phyloP scores from a whole-genome alignment of 2,329 filamentous ascomycete species.

The Xylariaceae sp. region DNA sequence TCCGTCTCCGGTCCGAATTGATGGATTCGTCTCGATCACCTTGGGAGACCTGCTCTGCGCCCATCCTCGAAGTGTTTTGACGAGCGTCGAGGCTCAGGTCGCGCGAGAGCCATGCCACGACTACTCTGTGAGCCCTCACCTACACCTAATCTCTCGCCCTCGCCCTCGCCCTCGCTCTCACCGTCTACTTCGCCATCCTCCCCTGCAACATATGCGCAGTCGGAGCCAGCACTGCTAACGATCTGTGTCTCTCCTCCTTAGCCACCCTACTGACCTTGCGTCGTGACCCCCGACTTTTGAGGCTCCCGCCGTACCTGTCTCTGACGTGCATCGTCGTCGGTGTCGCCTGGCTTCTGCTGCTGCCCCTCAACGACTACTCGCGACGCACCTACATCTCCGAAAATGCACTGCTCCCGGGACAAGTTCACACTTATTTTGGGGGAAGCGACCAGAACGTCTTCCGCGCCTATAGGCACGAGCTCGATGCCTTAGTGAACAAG shows the following conservation, averaged over 20 bases:
- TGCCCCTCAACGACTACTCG: conserved; percentile 88
- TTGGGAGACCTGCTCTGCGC: conserved; percentile 2
- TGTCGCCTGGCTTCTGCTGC: conserved; percentile 81
- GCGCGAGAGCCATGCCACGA: conserved; percentile 44
- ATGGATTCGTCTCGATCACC: conserved; percentile 10
- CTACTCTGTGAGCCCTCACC: conserved; percentile 47
- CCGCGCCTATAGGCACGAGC: conserved; percentile 81
- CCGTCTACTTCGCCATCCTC: not conserved
- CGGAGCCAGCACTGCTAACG: conserved; percentile 13
- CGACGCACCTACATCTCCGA: conserved; percentile 94
- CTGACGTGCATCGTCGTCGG: conserved; percentile 80
- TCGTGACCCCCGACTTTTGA: conserved; percentile 75
- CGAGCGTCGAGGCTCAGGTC: not conserved
- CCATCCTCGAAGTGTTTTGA: conserved; percentile 8
- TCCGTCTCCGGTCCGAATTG: too few species aligned
- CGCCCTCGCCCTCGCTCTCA: not conserved
- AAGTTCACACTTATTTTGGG: conserved; percentile 96
- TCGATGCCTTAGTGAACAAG: conserved; percentile 57
- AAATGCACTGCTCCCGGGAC: conserved; percentile 89
- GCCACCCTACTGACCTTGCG: conserved; percentile 66
- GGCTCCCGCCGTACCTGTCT: conserved; percentile 83
- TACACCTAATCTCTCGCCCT: too few species aligned
- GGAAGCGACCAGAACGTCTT: conserved; percentile 96
- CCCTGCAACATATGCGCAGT: not conserved
- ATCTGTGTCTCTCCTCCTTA: conserved; percentile 26